Percentiles rank a stretch among this genome's conserved stretches.
These are phyloP conservation scores for Bipolaris oryzae DNA, from an alignment of 2,329 filamentous ascomycete species.

Conservation along the genomic window DNA sequence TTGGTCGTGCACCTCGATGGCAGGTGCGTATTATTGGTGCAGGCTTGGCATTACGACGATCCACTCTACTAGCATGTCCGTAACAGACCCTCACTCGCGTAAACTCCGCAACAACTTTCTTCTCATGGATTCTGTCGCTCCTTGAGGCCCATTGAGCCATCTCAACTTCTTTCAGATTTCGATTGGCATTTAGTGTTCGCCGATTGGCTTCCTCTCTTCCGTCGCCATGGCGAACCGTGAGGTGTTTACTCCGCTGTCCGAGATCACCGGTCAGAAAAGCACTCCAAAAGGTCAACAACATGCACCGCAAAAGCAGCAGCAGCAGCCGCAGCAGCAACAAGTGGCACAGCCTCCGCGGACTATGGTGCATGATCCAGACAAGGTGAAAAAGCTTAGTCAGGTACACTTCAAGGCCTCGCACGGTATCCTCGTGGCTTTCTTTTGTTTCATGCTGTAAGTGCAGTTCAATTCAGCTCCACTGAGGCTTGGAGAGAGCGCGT, in stretches of 20 bases:
- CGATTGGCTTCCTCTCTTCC: slow-evolving; percentile 1
- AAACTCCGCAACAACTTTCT: slow-evolving; percentile 16
- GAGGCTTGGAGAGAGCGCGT: background rate
- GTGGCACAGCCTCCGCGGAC: slow-evolving; percentile 10
- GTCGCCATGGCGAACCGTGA: slow-evolving; percentile 47
- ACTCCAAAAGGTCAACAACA: slow-evolving; percentile 33
- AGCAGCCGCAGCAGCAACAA: slow-evolving; percentile 33
- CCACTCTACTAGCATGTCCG: slow-evolving; percentile 19
- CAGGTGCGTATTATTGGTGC: slow-evolving; percentile 23
- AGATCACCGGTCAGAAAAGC: slow-evolving; percentile 45
- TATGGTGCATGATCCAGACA: slow-evolving; percentile 22
- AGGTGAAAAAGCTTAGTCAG: slow-evolving; percentile 51
- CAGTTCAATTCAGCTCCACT: slow-evolving; percentile 1
- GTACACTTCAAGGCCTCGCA: slow-evolving; percentile 61
- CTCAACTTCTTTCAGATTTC: background rate
- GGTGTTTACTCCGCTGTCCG: slow-evolving; percentile 45
- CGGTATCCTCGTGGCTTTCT: slow-evolving; percentile 66
- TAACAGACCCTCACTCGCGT: slow-evolving; percentile 14
- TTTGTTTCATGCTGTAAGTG: slow-evolving; percentile 67
- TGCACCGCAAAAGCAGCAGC: slow-evolving; percentile 20
- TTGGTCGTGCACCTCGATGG: slow-evolving; percentile 23
- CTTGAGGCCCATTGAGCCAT: slow-evolving; percentile 19
- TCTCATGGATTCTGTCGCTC: slow-evolving; percentile 29
- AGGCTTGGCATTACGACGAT: slow-evolving; percentile 30
- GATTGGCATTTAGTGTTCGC: slow-evolving; percentile 1